Conservation (phyloP, 169 alveolate genomes). For the Eimeria sp. region DNA sequence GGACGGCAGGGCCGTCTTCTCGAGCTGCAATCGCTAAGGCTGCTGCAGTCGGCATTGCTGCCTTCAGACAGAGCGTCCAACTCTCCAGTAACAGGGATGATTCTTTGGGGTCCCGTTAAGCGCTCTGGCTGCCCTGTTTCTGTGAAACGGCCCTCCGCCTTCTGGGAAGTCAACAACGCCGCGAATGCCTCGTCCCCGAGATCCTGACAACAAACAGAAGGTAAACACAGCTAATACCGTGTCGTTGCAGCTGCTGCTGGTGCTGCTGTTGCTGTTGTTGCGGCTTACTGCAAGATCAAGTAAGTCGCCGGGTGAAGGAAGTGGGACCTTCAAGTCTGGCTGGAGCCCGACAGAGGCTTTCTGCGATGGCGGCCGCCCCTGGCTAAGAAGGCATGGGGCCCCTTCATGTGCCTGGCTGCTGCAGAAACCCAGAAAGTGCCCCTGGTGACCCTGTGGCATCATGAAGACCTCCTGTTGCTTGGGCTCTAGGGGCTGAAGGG, state of each 20-base stretch:
- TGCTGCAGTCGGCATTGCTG: slow-evolving; percentile 74
- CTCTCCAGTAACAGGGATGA: slow-evolving; percentile 17
- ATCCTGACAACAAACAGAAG: slow-evolving; percentile 21
- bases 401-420: slow-evolving; percentile 6
- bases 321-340: not conserved
- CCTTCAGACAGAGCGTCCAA: slow-evolving; percentile 7
- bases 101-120: not conserved
- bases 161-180: slow-evolving; percentile 30
- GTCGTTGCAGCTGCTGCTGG: slow-evolving; percentile 47
- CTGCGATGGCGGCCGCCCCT: slow-evolving; percentile 50
- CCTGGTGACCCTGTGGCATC: slow-evolving; percentile 4
- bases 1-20: not conserved
- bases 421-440: slow-evolving; percentile 5
- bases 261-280: not conserved
- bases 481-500: not conserved
- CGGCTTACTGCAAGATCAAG: slow-evolving; percentile 26
- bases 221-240: not conserved
- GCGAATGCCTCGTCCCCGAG: slow-evolving; percentile 58
- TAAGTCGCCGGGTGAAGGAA: not conserved
- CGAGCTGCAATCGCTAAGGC: slow-evolving; percentile 28
- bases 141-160: not conserved
- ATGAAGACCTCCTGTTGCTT: not conserved
- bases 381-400: not conserved
- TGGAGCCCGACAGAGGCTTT: slow-evolving; percentile 33
- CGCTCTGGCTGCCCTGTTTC: not conserved